These are phyloP conservation scores for Alternaria solani DNA, from an alignment of 2,329 filamentous ascomycete species.

Conservation along the genomic window DNA sequence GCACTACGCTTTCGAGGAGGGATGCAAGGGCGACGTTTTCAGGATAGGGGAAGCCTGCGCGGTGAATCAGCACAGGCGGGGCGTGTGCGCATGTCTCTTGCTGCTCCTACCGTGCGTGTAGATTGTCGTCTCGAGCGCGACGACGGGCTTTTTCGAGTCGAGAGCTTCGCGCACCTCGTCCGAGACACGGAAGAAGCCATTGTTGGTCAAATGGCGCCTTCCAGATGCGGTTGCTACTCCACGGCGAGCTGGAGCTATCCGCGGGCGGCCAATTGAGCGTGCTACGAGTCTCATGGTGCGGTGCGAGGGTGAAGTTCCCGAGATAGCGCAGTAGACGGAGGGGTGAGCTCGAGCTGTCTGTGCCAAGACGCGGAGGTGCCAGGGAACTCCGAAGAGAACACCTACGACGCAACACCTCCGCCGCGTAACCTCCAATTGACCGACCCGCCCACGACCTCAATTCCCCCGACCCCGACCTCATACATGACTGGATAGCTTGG, in stretches of 20 bases:
- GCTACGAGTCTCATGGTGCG: constrained; percentile 37
- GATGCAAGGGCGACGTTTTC: constrained; percentile 79
- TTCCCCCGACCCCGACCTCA: constrained; percentile 25
- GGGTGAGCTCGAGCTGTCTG: constrained; percentile 25
- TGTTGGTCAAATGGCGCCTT: constrained; percentile 46
- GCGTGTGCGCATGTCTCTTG: neutral
- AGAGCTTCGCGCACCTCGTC: constrained; percentile 85
- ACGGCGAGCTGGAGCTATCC: constrained; percentile 13
- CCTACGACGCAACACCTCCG: constrained; percentile 45
- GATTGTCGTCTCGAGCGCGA: constrained; percentile 94
- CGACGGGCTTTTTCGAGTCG: constrained; percentile 77
- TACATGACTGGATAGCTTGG: constrained; percentile 44
- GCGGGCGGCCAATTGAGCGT: constrained; percentile 27
- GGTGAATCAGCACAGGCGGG: constrained; percentile 14
- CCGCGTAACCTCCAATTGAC: constrained; percentile 28
- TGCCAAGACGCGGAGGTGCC: constrained; percentile 32
- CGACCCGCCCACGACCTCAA: constrained; percentile 21
- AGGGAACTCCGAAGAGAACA: constrained; percentile 47
- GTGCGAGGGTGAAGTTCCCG: constrained; percentile 7
- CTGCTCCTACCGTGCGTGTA: constrained; percentile 80
- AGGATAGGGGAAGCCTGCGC: constrained; percentile 71
- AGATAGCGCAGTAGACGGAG: constrained; percentile 10
- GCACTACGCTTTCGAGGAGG: constrained; percentile 81
- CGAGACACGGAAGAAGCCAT: constrained; percentile 72
- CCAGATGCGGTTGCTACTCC: constrained; percentile 3